Evolutionary conservation across 257 asterid genomes (phyloP), one percentile per base, ranked within the genome.

Genomic region (Solanum pennellii): DNA sequence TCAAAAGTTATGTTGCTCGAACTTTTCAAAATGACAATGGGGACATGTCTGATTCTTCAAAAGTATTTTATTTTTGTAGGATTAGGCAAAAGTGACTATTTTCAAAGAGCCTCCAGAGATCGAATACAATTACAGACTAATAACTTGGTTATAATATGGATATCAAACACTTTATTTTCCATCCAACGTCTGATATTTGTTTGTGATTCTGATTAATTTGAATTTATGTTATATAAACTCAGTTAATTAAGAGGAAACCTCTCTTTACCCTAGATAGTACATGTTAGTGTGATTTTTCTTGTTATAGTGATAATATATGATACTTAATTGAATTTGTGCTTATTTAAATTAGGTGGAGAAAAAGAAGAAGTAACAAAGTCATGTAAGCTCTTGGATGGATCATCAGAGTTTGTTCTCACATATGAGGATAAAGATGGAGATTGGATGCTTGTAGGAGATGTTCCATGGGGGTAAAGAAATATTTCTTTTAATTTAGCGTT

Each of bases 401-500:
- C 96, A 21, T 94, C 98, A 0, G 97, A 94, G 83, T 95, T 94
- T 86, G 98, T 92, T 76, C 93, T 95, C 21, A 95, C 97, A 33
- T 94, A 95, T 16, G 96, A 95, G 90, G 98, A 95, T 87, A 95
- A 90, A 88, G 98, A 95, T 88, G 98, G 98, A 35, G 98, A 95
- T 27, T 95, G 96, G 98, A 94, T 95, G 98, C 96, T 94, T n/a
- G 94, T 95, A 1, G 98, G 98, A 73, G 98, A 95, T 66, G 98
- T 95, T 90, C 98, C 98, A 16, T 95, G 98, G 97, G 72, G 98
- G 98, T 95, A 93, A 93, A 9, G 86, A 77, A 6, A 84, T 39
- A 11, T 37, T 83, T 84, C 25, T 84, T 13, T 10, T 21, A 3
- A n/a, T 27, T 77, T 77, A 25, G 15, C 25, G n/a, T 25, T 56